A percentile compares a stretch with the other conserved stretches of the same genome.
Evolutionary conservation across 257 asterid species (phyloP).

Genomic region (Lantana camara): DNA sequence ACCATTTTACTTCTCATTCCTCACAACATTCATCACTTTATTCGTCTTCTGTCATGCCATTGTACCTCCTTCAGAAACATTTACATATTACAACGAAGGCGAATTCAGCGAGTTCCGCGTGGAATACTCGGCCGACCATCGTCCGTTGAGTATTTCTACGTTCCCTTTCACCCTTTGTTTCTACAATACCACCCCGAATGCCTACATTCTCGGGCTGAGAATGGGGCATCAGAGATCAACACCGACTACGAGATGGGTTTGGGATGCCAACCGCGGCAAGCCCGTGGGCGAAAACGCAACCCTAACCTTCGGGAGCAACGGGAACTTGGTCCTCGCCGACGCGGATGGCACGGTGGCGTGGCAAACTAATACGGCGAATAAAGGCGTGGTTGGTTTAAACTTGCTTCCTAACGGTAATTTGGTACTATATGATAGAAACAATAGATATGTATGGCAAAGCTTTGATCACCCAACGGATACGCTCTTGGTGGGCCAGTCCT

Average conservation of each 20-base stretch:
- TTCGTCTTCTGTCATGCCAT: conserved; percentile 22
- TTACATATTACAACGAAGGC: conserved; percentile 33
- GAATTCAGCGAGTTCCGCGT: conserved; percentile 26
- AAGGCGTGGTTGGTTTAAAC: conserved; percentile 35
- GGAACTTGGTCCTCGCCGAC: conserved; percentile 34
- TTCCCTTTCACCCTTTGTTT: conserved; percentile 27
- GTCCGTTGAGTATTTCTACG: neutral
- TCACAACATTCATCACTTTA: conserved; percentile 6
- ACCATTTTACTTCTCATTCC: neutral
- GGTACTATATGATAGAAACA: conserved; percentile 28
- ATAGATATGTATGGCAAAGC: conserved; percentile 35
- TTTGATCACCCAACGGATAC: conserved; percentile 41
- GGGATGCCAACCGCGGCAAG: conserved; percentile 36
- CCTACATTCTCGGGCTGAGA: conserved; percentile 28
- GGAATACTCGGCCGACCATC: conserved; percentile 33
- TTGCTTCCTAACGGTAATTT: conserved; percentile 37
- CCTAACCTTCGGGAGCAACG: neutral
- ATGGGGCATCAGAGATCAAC: conserved; percentile 26
- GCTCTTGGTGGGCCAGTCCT: conserved; percentile 33
- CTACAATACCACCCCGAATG: conserved; percentile 37
- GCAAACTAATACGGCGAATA: conserved; percentile 32
- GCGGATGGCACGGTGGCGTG: conserved; percentile 31
- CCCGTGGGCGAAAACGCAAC: conserved; percentile 39
- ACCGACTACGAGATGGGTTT: conserved; percentile 35
- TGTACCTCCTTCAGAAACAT: conserved; percentile 39